Evolutionary conservation across 306 rosid species (phyloP).

Genomic region (Sicyos edulis): DNA sequence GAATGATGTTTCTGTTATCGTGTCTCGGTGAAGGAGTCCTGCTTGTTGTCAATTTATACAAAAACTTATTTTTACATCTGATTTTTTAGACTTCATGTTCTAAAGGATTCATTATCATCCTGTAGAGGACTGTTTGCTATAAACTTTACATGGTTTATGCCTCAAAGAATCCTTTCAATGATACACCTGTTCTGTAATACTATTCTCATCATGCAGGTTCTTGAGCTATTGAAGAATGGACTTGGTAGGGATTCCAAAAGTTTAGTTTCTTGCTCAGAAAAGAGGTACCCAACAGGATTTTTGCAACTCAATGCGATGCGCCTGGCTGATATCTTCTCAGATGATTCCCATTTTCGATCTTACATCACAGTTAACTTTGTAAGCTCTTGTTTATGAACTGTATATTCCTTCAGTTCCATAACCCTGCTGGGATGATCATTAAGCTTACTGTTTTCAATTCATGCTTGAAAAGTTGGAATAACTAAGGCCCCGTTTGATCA

Average conservation of each 20-base stretch:
- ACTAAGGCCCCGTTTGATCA: no score
- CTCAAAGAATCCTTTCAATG: background rate
- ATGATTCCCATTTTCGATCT: constrained; percentile 89
- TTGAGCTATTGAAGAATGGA: constrained; percentile 65
- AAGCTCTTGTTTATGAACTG: constrained; percentile 33
- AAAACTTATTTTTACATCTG: constrained; percentile 2
- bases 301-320: constrained; percentile 98
- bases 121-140: background rate
- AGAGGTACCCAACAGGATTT: constrained; percentile 63
- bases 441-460: background rate
- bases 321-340: constrained; percentile 84
- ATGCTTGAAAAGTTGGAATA: background rate
- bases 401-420: constrained; percentile 23
- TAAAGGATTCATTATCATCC: constrained; percentile 1
- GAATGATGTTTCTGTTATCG: background rate
- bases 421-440: background rate
- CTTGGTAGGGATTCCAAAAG: constrained; percentile 49
- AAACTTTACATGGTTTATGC: background rate
- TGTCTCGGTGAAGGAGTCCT: background rate
- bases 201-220: constrained; percentile 45
- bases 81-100: background rate
- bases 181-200: background rate
- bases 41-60: background rate
- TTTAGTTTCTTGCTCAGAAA: constrained; percentile 33
- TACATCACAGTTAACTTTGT: constrained; percentile 67